Base-by-base conservation (phyloP, 805 yeast species). In the Candida golubevii region DNA sequence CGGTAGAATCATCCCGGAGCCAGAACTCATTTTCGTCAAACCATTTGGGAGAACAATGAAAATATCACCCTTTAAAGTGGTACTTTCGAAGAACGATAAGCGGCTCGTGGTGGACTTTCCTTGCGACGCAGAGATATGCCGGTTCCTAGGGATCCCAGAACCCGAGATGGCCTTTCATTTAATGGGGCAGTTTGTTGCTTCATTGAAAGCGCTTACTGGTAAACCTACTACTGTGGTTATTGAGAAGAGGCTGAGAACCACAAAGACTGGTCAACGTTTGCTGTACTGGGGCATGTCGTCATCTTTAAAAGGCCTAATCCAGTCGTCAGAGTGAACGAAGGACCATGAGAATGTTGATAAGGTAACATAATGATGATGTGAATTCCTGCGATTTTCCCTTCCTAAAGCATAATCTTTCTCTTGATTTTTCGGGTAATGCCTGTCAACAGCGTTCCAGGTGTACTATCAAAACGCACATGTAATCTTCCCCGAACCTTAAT, bases 1-100 rank as follows among this genome's bases (percentile, higher is more conserved):
- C 3, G 11, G 23, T 3, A 18, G 23, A 7, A 38, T 51, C 13
- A 15, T 8, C n/a, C 58, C 54, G 1, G 14, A 18, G 2, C 44
- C 49, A 11, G 37, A 36, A 11, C 29, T 48, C 36, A 15, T 54
- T 6, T 49, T 52, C 26, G 46, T 50, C 27, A 53, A 47, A 37
- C 50, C 55, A 3, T 50, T 39, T 27, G 41, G 42, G 15, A 50
- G 51, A 26, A 54, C 57, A 8, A 37, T 54, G 27, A 47, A 50
- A 12, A 39, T 51, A 10, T 38, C 52, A 14, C 49, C 46, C 13
- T 43, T 54, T 15, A 13, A 33, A 3, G 15, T 54, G 28, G 26
- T 37, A 6, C 33, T 51, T 26, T 36, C 27, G 14, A 30, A 38
- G 12, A 35, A 27, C 5, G 35, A n/a, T 13, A 28, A 32, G n/a